These are phyloP conservation scores for Cucumis cinereus DNA, from an alignment of 306 rosid species.

Conservation along the genomic window DNA sequence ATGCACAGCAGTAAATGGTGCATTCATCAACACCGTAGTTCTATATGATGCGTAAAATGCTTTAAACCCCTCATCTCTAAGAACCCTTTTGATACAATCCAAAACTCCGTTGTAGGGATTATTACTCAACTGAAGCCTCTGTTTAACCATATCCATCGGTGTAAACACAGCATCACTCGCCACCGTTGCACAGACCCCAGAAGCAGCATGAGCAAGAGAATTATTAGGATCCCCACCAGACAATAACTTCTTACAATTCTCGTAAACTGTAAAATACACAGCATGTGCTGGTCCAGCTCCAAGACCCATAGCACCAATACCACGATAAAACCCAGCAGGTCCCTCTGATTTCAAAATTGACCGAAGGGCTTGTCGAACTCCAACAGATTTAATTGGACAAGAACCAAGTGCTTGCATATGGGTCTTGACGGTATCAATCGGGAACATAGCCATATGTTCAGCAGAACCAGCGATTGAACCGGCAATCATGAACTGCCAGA, in stretches of 20 bases:
- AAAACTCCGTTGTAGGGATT: constrained; percentile 63
- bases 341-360: constrained; percentile 70
- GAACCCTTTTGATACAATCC: constrained; percentile 66
- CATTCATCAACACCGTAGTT: constrained; percentile 83
- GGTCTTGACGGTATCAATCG: constrained; percentile 86
- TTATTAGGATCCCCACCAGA: constrained; percentile 41
- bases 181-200: constrained; percentile 78
- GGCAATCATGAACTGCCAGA: constrained; percentile 82
- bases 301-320: constrained; percentile 83
- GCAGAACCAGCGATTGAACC: constrained; percentile 73
- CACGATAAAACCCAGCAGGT: constrained; percentile 59
- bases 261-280: constrained; percentile 75
- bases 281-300: constrained; percentile 98
- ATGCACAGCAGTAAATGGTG: constrained; percentile 75
- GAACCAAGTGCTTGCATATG: constrained; percentile 78
- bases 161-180: constrained; percentile 82
- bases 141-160: constrained; percentile 95
- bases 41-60: constrained; percentile 76
- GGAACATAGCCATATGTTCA: constrained; percentile 91
- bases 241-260: constrained; percentile 43
- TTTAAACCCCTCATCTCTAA: constrained; percentile 59
- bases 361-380: constrained; percentile 51
- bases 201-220: constrained; percentile 45
- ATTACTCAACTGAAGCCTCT: constrained; percentile 68
- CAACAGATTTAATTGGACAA: constrained; percentile 45